A percentile compares a stretch with the other conserved stretches of the same genome.
These are phyloP conservation scores for Lachnellula hyalina DNA, from an alignment of 2,329 filamentous ascomycete genomes.

Conservation along the genomic window DNA sequence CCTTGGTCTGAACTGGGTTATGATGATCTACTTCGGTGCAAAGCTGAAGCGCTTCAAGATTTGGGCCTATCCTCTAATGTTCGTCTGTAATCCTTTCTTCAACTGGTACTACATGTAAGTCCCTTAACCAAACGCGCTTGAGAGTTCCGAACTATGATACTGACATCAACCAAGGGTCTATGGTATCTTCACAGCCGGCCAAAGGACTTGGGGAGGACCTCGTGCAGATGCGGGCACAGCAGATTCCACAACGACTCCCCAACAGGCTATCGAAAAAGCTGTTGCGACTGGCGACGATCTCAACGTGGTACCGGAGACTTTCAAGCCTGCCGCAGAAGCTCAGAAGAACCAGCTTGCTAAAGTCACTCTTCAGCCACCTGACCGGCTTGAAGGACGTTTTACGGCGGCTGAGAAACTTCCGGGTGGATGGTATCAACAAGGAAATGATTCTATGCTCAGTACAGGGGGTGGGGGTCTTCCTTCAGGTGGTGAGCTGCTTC, in stretches of 20 bases:
- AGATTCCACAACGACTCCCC: conserved; percentile 67
- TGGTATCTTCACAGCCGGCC: conserved; percentile 88
- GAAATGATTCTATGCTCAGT: conserved; percentile 62
- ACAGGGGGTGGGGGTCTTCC: conserved; percentile 38
- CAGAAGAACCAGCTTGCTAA: conserved; percentile 40
- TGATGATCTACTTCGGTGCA: conserved; percentile 94
- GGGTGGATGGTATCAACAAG: conserved; percentile 64
- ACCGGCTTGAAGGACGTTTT: conserved; percentile 73
- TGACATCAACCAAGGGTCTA: conserved; percentile 50
- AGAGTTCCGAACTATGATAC: neutral
- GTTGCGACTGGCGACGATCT: conserved; percentile 78
- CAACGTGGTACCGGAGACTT: conserved; percentile 83
- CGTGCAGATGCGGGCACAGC: conserved; percentile 82
- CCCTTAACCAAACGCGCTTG: neutral
- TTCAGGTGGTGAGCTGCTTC: neutral
- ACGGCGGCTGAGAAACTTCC: conserved; percentile 62
- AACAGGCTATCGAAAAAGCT: conserved; percentile 79
- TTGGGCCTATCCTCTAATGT: conserved; percentile 94
- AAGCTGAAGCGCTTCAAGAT: conserved; percentile 88
- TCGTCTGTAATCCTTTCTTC: conserved; percentile 90
- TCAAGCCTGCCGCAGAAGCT: conserved; percentile 56
- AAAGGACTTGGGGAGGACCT: conserved; percentile 92
- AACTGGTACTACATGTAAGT: conserved; percentile 88
- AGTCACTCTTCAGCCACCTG: conserved; percentile 64
- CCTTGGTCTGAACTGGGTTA: conserved; percentile 83